Conservation (phyloP, 306 rosid genomes). For the Luffa aegyptiaca region DNA sequence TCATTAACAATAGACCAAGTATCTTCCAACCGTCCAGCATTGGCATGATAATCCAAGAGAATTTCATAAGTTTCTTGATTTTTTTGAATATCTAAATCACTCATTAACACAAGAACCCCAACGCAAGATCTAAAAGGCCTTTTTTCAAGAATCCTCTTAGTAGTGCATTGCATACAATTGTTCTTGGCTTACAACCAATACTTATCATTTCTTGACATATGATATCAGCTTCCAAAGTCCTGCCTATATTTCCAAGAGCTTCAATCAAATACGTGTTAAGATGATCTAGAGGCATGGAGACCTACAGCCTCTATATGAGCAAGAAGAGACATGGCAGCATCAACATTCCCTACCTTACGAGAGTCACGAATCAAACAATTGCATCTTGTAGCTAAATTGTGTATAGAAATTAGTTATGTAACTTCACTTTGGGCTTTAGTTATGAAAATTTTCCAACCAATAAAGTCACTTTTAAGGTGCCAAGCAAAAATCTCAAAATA, state of each 20-base stretch:
- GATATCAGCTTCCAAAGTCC: conserved; percentile 66
- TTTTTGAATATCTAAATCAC: conserved; percentile 19
- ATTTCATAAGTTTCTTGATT: conserved; percentile 47
- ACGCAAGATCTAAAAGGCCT: conserved; percentile 49
- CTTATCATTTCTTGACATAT: conserved; percentile 51
- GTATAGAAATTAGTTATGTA: too few species aligned
- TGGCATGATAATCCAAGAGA: conserved; percentile 50
- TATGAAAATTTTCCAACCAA: too few species aligned
- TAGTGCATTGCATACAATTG: conserved; percentile 41
- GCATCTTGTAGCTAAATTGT: neutral
- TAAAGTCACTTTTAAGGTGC: too few species aligned
- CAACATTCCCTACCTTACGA: conserved; percentile 45
- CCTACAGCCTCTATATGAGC: conserved; percentile 50
- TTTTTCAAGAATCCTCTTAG: conserved; percentile 62
- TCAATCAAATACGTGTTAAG: conserved; percentile 40
- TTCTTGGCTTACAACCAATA: conserved; percentile 38
- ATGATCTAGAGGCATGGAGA: conserved; percentile 22
- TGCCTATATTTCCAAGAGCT: conserved; percentile 50
- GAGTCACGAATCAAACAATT: conserved; percentile 26
- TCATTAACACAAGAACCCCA: conserved; percentile 37
- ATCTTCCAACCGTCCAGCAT: conserved; percentile 69
- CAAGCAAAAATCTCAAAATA: too few species aligned
- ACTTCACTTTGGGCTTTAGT: too few species aligned
- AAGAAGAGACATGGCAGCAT: conserved; percentile 47
- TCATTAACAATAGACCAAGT: conserved; percentile 56